Percentiles rank a stretch among this genome's conserved stretches.
Conservation (phyloP, 257 asterid genomes). For the Penstemon newberryi region DNA sequence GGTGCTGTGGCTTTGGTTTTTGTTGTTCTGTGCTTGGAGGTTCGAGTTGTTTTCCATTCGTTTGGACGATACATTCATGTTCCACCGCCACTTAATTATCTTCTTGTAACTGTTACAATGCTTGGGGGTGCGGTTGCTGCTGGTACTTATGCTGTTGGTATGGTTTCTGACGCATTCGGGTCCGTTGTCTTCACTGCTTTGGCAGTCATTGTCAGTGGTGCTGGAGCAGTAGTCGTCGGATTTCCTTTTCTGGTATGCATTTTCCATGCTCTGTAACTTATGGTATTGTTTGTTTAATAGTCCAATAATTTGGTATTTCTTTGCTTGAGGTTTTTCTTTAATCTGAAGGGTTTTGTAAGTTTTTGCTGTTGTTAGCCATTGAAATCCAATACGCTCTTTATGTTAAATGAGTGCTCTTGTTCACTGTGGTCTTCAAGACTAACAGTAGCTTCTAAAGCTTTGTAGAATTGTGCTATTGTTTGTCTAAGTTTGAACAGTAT, state of each 20-base stretch:
- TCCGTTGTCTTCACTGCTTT: conserved; percentile 65
- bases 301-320: conserved; percentile 16
- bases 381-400: not conserved
- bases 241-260: conserved; percentile 79
- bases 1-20: conserved; percentile 81
- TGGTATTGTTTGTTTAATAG: conserved; percentile 2
- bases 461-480: conserved; percentile 1
- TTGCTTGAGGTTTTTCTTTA: not conserved
- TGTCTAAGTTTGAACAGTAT: conserved; percentile 19
- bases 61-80: conserved; percentile 97
- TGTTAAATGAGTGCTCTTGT: not conserved
- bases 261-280: conserved; percentile 23
- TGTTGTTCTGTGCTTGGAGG: conserved; percentile 82
- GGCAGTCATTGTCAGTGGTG: conserved; percentile 78
- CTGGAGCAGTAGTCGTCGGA: conserved; percentile 92
- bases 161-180: conserved; percentile 82
- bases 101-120: conserved; percentile 82
- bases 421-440: not conserved
- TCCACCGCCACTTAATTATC: conserved; percentile 85
- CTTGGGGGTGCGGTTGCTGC: conserved; percentile 93
- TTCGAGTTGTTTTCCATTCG: conserved; percentile 93
- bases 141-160: conserved; percentile 79
- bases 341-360: not conserved
- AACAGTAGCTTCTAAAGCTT: not conserved
- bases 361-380: not conserved